Evolutionary conservation across 495 filamentous ascomycete genomes (phyloP).

Genomic region (Penicillium longicatenatum): DNA sequence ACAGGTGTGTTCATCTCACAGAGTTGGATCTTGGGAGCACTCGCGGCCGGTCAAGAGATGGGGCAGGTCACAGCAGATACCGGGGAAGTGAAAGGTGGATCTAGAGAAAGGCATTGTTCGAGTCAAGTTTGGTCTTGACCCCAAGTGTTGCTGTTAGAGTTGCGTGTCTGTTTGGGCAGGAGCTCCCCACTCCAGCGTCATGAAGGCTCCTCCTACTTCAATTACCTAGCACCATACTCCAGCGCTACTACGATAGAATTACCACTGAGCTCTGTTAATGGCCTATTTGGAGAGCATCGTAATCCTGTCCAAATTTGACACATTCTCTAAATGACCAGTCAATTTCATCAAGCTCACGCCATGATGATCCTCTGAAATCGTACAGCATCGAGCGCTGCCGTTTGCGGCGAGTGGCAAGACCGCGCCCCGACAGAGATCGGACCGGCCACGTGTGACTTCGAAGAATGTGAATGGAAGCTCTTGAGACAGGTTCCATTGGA

Average conservation of each 20-base stretch:
- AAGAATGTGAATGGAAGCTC: conserved; percentile 11
- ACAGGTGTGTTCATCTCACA: conserved; percentile 6
- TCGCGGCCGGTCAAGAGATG: conserved; percentile 2
- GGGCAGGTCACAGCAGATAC: conserved; percentile 3
- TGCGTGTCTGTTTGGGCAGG: neutral
- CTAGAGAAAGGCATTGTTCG: neutral
- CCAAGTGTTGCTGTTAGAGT: neutral
- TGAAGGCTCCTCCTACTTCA: neutral
- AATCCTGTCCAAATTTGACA: neutral
- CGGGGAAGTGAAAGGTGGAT: neutral
- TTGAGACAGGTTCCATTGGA: neutral
- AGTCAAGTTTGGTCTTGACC: neutral
- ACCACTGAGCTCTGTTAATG: neutral
- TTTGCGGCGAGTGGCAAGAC: conserved; percentile 13
- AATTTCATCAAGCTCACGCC: conserved; percentile 1
- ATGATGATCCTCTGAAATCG: neutral
- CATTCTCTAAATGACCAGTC: neutral
- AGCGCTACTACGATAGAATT: neutral
- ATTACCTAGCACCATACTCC: neutral
- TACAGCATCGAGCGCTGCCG: conserved; percentile 7
- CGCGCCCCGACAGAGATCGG: conserved; percentile 4
- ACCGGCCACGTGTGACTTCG: conserved; percentile 11
- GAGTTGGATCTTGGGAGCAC: conserved; percentile 1
- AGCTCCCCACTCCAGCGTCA: neutral
- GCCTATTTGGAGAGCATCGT: neutral